Base-by-base conservation (phyloP, 208 protist species). In the Leishmania guyanensis region DNA sequence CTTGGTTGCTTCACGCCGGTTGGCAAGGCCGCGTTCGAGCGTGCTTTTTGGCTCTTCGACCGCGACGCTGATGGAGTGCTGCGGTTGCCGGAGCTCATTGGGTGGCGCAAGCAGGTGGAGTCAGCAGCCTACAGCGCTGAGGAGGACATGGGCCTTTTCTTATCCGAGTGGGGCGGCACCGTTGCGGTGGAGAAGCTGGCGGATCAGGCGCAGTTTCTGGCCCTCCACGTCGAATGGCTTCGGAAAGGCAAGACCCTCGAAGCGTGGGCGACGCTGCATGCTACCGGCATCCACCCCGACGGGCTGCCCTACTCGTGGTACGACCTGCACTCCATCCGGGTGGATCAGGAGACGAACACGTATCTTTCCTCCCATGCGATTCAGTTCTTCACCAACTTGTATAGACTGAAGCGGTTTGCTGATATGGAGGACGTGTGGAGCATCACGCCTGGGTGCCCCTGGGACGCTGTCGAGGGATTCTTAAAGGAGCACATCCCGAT, bases 31-130 rank as follows among this genome's bases (percentile, higher is more conserved):
- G 88, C 87, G 0, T 77, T 94, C 17, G 77, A 89, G 33, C 88
- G 95, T 17, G 91, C 92, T 20, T 97, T 98, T 84, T 98, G 95
- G 93, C 85, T 96, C 51, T 78, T 95, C 8, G 93, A 97, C 84
- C 90, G 89, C 68, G 92, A 98, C 89, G 70, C 82, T 36, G 92
- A 95, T 75, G 93, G 88, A 0, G 39, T 90, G 17, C 84, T 98
- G 48, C 84, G 87, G 43, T 39, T 85, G 48, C 88, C 91, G 22
- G 95, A 97, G 71, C 16, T 98, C 50, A 39, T 90, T 29, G 84
- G 79, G 48, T 98, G 93, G 93, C 87, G 88, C 39, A 85, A 87
- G 53, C 86, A 86, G 72, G 85, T 91, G 20, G 79, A 86, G 53
- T 88, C 90, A 1, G 58, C 78, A 0, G 82, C 62, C 56, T 89